Base-by-base conservation (phyloP, 1,139 yeast genomes). In the Chernovozyma aurita region DNA sequence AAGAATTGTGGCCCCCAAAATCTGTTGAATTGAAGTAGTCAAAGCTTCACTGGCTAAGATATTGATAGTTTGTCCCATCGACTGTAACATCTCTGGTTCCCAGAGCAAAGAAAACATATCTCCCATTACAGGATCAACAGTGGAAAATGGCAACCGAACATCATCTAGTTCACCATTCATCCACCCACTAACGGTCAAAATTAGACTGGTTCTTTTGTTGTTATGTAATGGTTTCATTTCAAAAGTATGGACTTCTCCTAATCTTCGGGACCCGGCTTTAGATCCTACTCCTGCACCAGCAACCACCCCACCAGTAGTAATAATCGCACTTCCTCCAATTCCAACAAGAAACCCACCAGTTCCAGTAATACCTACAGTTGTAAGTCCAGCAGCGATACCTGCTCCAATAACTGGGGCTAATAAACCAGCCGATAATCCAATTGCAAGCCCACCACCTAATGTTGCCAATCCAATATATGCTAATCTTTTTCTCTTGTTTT, bases 401-500 rank as follows among this genome's bases (percentile, higher is more conserved):
- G 97, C 97, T 31, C 98, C 98, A 51, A 94, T 94, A 4, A 94
- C 95, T 0, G 99, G 99, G 0, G 98, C 98, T 34, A 94, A 65
- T 33, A 94, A 62, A 3, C 99, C 99, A 12, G 96, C 97, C 38
- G 97, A 86, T 22, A 94, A 67, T 2, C 98, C 98, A 41, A 94
- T 78, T 2, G 95, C 95, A 22, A 94, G 67, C 0, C 96, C 90
- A 1, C 99, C 99, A 13, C 98, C 97, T n/a, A 90, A 71, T 3
- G 97, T 92, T 0, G 98, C 99, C 39, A 94, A 64, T 0, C 98
- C 98, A 45, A 94, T 87, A 53, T 86, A 87, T 40, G 90, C 84
- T 56, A 86, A 66, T 50, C 92, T 81, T 51, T 73, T 81, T 43
- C 74, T 76, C 45, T 73, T 73, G 32, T 82, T 78, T 47, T 68